Conservation (phyloP, 108 stramenopile species). For the Phaeodactylum tricornutum region DNA sequence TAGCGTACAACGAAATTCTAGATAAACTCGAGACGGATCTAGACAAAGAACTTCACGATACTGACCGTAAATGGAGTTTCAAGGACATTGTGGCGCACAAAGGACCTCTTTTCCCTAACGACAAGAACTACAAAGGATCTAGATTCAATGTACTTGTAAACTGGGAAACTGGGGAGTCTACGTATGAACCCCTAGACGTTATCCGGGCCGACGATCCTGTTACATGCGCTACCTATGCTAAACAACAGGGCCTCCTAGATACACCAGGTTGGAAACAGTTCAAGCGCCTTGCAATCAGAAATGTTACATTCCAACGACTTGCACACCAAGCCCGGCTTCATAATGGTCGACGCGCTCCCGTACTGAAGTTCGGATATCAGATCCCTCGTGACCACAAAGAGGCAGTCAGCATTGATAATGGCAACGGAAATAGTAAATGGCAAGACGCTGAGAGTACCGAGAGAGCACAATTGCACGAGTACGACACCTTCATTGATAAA, state of each 20-base stretch:
- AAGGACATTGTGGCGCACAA: background rate
- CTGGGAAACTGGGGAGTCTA: constrained; percentile 9
- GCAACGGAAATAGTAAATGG: constrained; percentile 21
- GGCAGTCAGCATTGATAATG: constrained; percentile 12
- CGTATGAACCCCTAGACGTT: background rate
- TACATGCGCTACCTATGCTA: constrained; percentile 2
- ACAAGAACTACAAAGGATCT: background rate
- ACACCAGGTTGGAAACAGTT: constrained; percentile 6
- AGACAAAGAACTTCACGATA: too few species aligned
- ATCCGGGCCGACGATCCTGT: background rate
- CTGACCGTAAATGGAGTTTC: too few species aligned
- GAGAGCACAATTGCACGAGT: constrained; percentile 10
- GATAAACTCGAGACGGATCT: too few species aligned
- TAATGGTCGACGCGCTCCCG: background rate
- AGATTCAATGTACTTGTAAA: constrained; percentile 2
- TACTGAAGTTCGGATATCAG: constrained; percentile 23
- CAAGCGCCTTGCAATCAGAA: constrained; percentile 3
- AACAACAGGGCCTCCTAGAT: constrained; percentile 6
- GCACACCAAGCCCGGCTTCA: constrained; percentile 8
- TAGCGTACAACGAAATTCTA: too few species aligned
- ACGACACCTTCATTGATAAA: constrained; percentile 13
- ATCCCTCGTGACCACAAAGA: constrained; percentile 13
- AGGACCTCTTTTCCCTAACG: too few species aligned
- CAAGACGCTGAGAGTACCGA: constrained; percentile 14
- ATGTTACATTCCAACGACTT: constrained; percentile 5